These are phyloP conservation scores for Beauveria rudraprayagi DNA, from an alignment of 2,329 filamentous ascomycete genomes.

Conservation along the genomic window DNA sequence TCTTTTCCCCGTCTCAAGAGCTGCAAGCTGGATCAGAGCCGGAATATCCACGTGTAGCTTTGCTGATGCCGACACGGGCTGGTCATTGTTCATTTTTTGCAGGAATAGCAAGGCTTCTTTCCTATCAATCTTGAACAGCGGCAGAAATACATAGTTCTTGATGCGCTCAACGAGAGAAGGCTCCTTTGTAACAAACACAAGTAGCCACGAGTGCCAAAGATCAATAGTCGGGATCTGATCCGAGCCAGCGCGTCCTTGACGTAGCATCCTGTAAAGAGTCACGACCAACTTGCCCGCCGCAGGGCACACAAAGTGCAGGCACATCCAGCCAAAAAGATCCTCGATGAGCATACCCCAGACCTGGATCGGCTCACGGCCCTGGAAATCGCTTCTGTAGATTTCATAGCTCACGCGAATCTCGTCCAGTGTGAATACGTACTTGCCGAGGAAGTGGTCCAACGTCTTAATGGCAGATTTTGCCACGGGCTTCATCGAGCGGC, in stretches of 20 bases:
- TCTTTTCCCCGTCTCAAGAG: constrained; percentile 65
- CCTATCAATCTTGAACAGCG: constrained; percentile 53
- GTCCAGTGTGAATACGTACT: constrained; percentile 43
- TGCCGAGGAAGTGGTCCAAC: constrained; percentile 57
- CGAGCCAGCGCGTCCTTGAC: constrained; percentile 21
- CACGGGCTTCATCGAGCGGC: constrained; percentile 52
- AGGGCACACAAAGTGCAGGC: constrained; percentile 48
- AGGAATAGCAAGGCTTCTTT: constrained; percentile 48
- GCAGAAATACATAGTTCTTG: constrained; percentile 56
- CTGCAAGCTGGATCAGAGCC: constrained; percentile 54
- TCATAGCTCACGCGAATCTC: constrained; percentile 38
- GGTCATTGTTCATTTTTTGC: constrained; percentile 44
- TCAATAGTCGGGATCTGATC: constrained; percentile 26
- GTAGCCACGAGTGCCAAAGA: constrained; percentile 50
- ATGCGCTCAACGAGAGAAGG: constrained; percentile 50
- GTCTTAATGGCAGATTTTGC: constrained; percentile 64
- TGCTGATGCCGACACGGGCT: constrained; percentile 36
- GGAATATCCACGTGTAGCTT: constrained; percentile 41
- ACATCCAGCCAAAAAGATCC: constrained; percentile 48
- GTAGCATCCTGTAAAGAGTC: constrained; percentile 43
- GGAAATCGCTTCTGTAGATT: constrained; percentile 24
- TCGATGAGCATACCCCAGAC: constrained; percentile 44
- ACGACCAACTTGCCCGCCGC: constrained; percentile 54
- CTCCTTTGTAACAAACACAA: constrained; percentile 39
- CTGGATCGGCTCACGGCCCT: constrained; percentile 13